These are phyloP conservation scores for Phlebiopsis flavidoalba DNA, from an alignment of 768 basidiomycete species.

Conservation along the genomic window DNA sequence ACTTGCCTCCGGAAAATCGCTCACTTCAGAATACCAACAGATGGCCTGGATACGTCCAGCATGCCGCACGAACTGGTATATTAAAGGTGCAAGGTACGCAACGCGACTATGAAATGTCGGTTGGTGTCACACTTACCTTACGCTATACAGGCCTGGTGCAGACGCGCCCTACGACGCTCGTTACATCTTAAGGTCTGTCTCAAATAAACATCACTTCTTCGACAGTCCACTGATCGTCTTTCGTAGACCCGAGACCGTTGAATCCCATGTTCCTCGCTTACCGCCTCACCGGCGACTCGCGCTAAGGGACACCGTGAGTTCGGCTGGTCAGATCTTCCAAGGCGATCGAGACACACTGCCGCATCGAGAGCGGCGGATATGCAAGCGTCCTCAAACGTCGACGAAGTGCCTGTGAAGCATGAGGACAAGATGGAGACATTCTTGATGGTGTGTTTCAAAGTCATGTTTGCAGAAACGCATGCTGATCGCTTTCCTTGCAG, in stretches of 20 bases:
- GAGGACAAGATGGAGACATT: constrained; percentile 97
- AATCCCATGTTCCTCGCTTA: constrained; percentile 90
- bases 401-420: constrained; percentile 57
- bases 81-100: constrained; percentile 70
- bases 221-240: background rate
- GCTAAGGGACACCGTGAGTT: constrained; percentile 78
- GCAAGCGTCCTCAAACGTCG: constrained; percentile 82
- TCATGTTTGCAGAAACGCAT: background rate
- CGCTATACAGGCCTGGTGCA: constrained; percentile 18
- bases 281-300: constrained; percentile 79
- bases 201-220: background rate
- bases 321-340: constrained; percentile 89
- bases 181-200: constrained; percentile 75
- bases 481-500: constrained; percentile 31
- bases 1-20: constrained; percentile 85
- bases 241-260: constrained; percentile 84
- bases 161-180: constrained; percentile 69
- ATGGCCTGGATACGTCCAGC: constrained; percentile 40
- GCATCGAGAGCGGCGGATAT: constrained; percentile 75
- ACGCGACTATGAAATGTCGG: background rate
- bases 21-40: constrained; percentile 68
- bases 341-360: constrained; percentile 81
- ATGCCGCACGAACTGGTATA: constrained; percentile 81
- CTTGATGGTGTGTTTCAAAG: constrained; percentile 56
- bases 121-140: no score